Evolutionary conservation across 805 yeast species (phyloP), one percentile per base, ranked within the genome.

Genomic region (Kuraishia hungarica): DNA sequence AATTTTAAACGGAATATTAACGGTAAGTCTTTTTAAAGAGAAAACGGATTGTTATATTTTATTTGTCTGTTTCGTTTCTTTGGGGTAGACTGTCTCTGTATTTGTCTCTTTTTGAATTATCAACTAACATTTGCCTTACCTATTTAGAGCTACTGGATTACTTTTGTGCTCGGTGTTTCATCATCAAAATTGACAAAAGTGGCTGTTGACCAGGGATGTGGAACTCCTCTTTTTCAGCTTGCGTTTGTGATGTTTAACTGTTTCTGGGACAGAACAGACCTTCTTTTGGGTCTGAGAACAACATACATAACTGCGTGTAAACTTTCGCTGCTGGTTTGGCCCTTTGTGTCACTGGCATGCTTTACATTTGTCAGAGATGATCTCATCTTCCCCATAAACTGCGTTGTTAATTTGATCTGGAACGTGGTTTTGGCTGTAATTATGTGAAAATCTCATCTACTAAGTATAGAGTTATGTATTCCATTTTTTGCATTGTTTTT

Each of bases 241-340:
- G 56, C 76, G 2, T 84, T 81, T 62, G 72, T 76, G 51, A 60
- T 77, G 1, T 75, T 74, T 56, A 77, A 75, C 57, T 72, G 79
- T 48, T 59, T 80, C 11, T 84, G 89, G 88, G 88, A 84, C 56
- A 70, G 75, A 39, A 71, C 65, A 52, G 76, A 66, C 53, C 65
- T 64, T 19, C 55, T 43, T 57, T 60, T 63, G 51, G 74, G 63
- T 19, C 56, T 73, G 22, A 68, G 69, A 56, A 58, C 72, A 10
- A 67, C 77, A 8, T 81, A 73, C 58, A 55, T 79, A 54, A 77
- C 73, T 50, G 72, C 83, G 8, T 64, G 84, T 57, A 77, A 76
- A 55, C 75, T 77, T 55, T 77, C 84, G 39, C 82, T 78, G 61
- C 67, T 80, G 62, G 74, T 76, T 53, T 84, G 87, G 86, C 87